phyloP scores from a whole-genome alignment of 768 basidiomycete species.

The Mycena vulgaris region DNA sequence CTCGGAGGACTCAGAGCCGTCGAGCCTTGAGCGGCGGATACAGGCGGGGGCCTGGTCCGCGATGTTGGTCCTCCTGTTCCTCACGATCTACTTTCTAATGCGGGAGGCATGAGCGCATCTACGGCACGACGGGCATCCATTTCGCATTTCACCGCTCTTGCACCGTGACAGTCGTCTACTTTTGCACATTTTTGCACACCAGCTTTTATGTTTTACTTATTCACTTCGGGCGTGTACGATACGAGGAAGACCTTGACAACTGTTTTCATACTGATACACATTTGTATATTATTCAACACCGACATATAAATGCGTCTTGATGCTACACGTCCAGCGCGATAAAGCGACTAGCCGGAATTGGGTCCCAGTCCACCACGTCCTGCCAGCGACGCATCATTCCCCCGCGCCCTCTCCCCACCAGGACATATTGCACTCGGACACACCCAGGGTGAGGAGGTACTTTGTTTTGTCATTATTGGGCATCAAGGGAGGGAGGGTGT shows the following conservation, averaged over 20 bases:
- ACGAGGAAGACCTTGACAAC: too few relatives aligned
- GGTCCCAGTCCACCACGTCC: too few relatives aligned
- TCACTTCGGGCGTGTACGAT: not conserved
- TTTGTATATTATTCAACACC: too few relatives aligned
- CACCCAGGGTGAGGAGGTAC: not conserved
- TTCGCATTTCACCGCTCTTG: too few relatives aligned
- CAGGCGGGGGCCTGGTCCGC: conserved; percentile 32
- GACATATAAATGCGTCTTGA: too few relatives aligned
- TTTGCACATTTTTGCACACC: not conserved
- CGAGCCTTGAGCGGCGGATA: conserved; percentile 26
- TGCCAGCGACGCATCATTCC: not conserved
- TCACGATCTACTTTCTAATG: conserved; percentile 35
- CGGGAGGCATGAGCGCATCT: conserved; percentile 27
- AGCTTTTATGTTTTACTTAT: not conserved
- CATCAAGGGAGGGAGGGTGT: not conserved
- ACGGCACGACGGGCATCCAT: not conserved
- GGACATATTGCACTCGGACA: conserved; percentile 11
- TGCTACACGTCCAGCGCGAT: too few relatives aligned
- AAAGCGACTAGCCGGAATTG: not conserved
- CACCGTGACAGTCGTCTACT: not conserved
- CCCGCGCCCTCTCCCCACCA: not conserved
- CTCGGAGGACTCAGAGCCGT: too few relatives aligned
- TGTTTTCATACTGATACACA: too few relatives aligned
- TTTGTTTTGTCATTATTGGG: not conserved
- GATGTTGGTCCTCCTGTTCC: conserved; percentile 31